A percentile compares a stretch with the other conserved stretches of the same genome.
Evolutionary conservation across 371 early-diverging fungal species (phyloP).

Genomic region (Mucor plumbeus): DNA sequence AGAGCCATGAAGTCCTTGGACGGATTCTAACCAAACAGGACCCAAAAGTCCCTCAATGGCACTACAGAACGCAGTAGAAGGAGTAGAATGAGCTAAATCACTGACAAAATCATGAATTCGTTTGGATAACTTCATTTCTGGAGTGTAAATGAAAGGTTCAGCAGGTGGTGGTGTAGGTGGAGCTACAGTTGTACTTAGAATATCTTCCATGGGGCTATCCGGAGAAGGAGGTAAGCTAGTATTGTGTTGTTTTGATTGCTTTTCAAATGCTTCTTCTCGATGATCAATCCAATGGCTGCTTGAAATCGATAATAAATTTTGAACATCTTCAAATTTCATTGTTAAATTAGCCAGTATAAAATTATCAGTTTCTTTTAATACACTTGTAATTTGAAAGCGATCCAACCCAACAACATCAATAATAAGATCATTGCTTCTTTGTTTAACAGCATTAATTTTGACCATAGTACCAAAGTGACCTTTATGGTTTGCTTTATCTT

Average conservation of each 20-base stretch:
- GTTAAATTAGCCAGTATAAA: slow-evolving; percentile 29
- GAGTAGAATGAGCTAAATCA: slow-evolving; percentile 29
- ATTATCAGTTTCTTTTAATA: slow-evolving; percentile 30
- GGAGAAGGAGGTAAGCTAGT: background rate
- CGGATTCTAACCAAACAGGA: slow-evolving; percentile 36
- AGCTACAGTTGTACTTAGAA: background rate
- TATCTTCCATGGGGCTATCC: background rate
- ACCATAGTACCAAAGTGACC: slow-evolving; percentile 46
- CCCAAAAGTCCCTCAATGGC: slow-evolving; percentile 32
- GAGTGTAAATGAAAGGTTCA: slow-evolving; percentile 2
- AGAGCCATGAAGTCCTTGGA: slow-evolving; percentile 32
- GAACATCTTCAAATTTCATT: slow-evolving; percentile 18
- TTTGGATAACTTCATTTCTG: slow-evolving; percentile 16
- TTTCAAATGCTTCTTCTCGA: background rate
- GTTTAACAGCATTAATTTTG: slow-evolving; percentile 40
- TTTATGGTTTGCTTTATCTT: slow-evolving; percentile 24
- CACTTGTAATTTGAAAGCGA: slow-evolving; percentile 43
- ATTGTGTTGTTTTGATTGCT: background rate
- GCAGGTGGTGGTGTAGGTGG: background rate
- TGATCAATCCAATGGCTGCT: slow-evolving; percentile 15
- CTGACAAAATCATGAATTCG: slow-evolving; percentile 30
- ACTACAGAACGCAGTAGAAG: slow-evolving; percentile 20
- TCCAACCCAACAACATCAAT: slow-evolving; percentile 50
- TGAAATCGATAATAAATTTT: background rate
- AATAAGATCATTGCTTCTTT: slow-evolving; percentile 36